A percentile compares a stretch with the other conserved stretches of the same genome.
These are phyloP conservation scores for Mycena vitilis DNA, from an alignment of 768 basidiomycete genomes.

Conservation along the genomic window DNA sequence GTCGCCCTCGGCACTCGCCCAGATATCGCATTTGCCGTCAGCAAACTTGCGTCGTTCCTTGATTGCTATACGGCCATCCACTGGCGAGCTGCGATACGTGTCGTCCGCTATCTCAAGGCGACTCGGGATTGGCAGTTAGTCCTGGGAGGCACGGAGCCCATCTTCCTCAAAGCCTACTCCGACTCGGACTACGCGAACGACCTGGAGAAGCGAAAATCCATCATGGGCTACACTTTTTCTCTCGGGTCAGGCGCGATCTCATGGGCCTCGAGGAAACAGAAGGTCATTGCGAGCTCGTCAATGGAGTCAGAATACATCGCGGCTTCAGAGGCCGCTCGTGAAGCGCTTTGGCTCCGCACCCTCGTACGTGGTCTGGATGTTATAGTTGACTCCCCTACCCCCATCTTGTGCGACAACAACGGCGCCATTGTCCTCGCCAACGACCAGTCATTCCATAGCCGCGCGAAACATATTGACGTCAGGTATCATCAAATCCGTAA, in stretches of 20 bases:
- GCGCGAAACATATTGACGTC: conserved; percentile 47
- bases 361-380: too few relatives aligned
- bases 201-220: neutral
- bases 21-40: too few relatives aligned
- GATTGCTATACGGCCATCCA: conserved; percentile 21
- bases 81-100: conserved; percentile 47
- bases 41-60: too few relatives aligned
- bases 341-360: too few relatives aligned
- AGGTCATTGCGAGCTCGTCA: conserved; percentile 45
- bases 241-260: too few relatives aligned
- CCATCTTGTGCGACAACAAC: conserved; percentile 35
- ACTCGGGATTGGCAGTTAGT: conserved; percentile 42
- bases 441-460: conserved; percentile 39
- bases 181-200: conserved; percentile 2
- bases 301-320: conserved; percentile 50
- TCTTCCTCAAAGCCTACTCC: neutral
- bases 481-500: conserved; percentile 47
- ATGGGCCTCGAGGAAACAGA: conserved; percentile 38
- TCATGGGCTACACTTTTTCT: too few relatives aligned
- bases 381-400: too few relatives aligned
- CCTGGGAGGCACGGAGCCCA: neutral
- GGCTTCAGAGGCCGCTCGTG: conserved; percentile 33
- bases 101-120: too few relatives aligned
- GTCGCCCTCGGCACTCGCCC: too few relatives aligned
- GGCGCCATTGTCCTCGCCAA: conserved; percentile 35